Evolutionary conservation across 2,329 filamentous ascomycete genomes (phyloP).

Genomic region (Dothidotthia symphoricarpi): DNA sequence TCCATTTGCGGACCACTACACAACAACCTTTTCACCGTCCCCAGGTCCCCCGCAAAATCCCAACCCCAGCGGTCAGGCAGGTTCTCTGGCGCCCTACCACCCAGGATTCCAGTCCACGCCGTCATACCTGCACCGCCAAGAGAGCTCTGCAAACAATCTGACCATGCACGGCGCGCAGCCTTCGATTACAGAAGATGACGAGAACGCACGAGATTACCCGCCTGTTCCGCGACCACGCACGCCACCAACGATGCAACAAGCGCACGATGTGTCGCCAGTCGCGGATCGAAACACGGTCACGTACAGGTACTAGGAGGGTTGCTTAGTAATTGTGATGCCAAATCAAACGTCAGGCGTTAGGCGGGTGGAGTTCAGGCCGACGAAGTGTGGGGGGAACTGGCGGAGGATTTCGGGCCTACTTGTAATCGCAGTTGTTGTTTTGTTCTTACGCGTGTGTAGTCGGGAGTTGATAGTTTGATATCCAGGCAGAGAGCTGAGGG

Average conservation of each 20-base stretch:
- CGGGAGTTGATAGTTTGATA: no score
- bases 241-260: constrained; percentile 18
- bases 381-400: constrained; percentile 13
- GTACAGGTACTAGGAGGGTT: constrained; percentile 35
- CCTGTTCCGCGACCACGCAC: constrained; percentile 23
- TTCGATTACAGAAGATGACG: constrained; percentile 27
- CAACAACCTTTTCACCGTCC: constrained; percentile 33
- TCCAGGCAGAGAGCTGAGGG: no score
- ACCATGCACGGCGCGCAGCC: constrained; percentile 48
- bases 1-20: constrained; percentile 46
- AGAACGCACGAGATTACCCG: constrained; percentile 23
- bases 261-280: constrained; percentile 37
- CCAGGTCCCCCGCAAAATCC: constrained; percentile 17
- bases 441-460: neutral
- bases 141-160: constrained; percentile 44
- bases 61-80: constrained; percentile 18
- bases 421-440: neutral
- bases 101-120: constrained; percentile 42
- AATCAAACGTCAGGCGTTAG: constrained; percentile 4
- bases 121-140: constrained; percentile 46
- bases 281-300: constrained; percentile 39
- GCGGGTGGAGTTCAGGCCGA: constrained; percentile 9
- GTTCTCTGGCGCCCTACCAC: constrained; percentile 30
- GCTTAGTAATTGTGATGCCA: constrained; percentile 2
- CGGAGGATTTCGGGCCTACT: neutral